Evolutionary conservation across 2,329 filamentous ascomycete species (phyloP).

Genomic region (Colletotrichum theobromicola): DNA sequence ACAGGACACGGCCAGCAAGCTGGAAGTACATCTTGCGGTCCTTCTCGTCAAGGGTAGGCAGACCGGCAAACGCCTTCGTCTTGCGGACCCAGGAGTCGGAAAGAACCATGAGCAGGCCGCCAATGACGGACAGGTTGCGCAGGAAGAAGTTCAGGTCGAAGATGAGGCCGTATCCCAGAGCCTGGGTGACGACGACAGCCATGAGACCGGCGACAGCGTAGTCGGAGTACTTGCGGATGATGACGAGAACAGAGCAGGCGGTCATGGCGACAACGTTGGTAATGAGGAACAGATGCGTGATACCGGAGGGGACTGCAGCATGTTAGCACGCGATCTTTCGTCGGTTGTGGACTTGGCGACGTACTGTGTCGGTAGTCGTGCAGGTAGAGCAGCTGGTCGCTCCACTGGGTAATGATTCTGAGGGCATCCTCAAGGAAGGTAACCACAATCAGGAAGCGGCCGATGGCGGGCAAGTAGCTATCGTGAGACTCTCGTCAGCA

Average conservation of each 20-base stretch:
- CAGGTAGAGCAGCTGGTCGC: slow-evolving; percentile 90
- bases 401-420: slow-evolving; percentile 97
- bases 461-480: slow-evolving; percentile 93
- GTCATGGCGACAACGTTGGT: slow-evolving; percentile 90
- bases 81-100: slow-evolving; percentile 99
- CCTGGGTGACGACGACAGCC: slow-evolving; percentile 89
- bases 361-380: slow-evolving; percentile 92
- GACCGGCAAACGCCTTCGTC: slow-evolving; percentile 92
- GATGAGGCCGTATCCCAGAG: slow-evolving; percentile 94
- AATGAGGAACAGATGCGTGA: slow-evolving; percentile 93
- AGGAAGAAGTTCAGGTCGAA: slow-evolving; percentile 99
- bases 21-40: slow-evolving; percentile 99
- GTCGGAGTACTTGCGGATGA: slow-evolving; percentile 90
- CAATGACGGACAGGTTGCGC: slow-evolving; percentile 96
- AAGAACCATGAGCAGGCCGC: slow-evolving; percentile 95
- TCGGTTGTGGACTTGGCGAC: slow-evolving; percentile 34
- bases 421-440: slow-evolving; percentile 98
- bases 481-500: slow-evolving; percentile 28
- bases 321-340: slow-evolving; percentile 6
- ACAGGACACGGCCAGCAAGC: slow-evolving; percentile 89
- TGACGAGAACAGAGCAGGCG: slow-evolving; percentile 82
- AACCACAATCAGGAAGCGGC: slow-evolving; percentile 96
- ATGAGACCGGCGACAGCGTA: slow-evolving; percentile 91
- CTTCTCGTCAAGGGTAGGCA: slow-evolving; percentile 96
- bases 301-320: slow-evolving; percentile 76